These are phyloP conservation scores for Oryza longistaminata DNA, from an alignment of 176 grass and related monocot species.

Conservation along the genomic window DNA sequence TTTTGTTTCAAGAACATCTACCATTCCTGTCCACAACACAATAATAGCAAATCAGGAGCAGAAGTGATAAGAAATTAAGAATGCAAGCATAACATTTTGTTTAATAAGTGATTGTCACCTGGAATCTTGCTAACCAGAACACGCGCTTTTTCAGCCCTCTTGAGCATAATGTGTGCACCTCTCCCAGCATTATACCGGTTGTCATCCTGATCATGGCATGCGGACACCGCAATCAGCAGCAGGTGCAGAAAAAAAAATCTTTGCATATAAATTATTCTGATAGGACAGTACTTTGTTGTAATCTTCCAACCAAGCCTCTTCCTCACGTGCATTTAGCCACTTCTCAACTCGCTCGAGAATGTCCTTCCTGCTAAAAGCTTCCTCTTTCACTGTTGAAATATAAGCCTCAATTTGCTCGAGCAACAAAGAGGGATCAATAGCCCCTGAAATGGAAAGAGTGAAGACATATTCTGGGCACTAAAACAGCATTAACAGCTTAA, in stretches of 20 bases:
- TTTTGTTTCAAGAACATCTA: slow-evolving; percentile 56
- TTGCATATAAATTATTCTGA: slow-evolving; percentile 3
- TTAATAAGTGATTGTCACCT: slow-evolving; percentile 36
- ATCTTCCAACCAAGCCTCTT: slow-evolving; percentile 82
- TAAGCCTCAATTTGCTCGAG: slow-evolving; percentile 70
- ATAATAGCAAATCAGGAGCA: slow-evolving; percentile 9
- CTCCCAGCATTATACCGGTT: slow-evolving; percentile 79
- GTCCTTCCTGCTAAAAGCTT: slow-evolving; percentile 74
- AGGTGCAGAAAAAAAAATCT: neutral
- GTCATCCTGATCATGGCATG: slow-evolving; percentile 53
- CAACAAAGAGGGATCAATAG: slow-evolving; percentile 63
- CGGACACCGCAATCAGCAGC: slow-evolving; percentile 19
- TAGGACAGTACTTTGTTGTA: slow-evolving; percentile 61
- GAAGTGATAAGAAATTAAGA: neutral
- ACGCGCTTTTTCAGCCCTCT: slow-evolving; percentile 79
- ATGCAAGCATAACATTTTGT: neutral
- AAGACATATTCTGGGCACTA: neutral
- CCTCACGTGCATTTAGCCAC: slow-evolving; percentile 64
- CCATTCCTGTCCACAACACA: slow-evolving; percentile 53
- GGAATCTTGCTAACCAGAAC: slow-evolving; percentile 75
- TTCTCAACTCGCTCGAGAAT: slow-evolving; percentile 76
- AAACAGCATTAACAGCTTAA: neutral
- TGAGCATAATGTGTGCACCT: slow-evolving; percentile 72
- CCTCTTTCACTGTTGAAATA: slow-evolving; percentile 66
- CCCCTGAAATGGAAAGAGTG: slow-evolving; percentile 45